Percentiles rank a stretch among this genome's conserved stretches.
These are phyloP conservation scores for Tulasnella sp. DNA, from an alignment of 768 basidiomycete species.

Conservation along the genomic window DNA sequence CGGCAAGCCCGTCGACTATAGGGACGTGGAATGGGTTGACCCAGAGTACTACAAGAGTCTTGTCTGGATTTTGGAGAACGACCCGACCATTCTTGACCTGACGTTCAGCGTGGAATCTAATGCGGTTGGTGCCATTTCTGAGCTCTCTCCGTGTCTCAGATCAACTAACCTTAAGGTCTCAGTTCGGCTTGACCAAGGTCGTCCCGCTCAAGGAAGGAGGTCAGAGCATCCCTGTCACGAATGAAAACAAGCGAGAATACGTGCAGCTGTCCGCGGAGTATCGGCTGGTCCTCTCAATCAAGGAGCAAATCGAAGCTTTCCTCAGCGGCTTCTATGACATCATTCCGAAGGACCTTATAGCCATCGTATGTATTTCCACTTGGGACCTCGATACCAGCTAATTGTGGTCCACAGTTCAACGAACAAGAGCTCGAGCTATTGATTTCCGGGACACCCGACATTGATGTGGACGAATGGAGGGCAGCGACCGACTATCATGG, in stretches of 20 bases:
- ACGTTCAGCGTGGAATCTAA: constrained; percentile 96
- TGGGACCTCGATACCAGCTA: constrained; percentile 5
- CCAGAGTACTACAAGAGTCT: constrained; percentile 98
- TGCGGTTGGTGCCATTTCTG: constrained; percentile 54
- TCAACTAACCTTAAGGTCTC: neutral
- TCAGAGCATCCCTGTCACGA: constrained; percentile 78
- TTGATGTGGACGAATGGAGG: constrained; percentile 97
- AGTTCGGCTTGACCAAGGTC: constrained; percentile 90
- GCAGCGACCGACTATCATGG: constrained; percentile 89
- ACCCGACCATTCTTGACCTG: constrained; percentile 77
- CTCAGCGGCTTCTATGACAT: constrained; percentile 94
- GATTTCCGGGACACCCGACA: constrained; percentile 96
- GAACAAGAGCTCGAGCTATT: constrained; percentile 91
- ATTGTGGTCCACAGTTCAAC: constrained; percentile 61
- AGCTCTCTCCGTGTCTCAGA: neutral
- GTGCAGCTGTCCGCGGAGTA: constrained; percentile 94
- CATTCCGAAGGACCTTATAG: constrained; percentile 91
- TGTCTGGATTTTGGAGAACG: constrained; percentile 97
- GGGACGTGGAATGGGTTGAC: constrained; percentile 96
- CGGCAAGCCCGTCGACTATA: constrained; percentile 90
- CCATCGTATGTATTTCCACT: constrained; percentile 61
- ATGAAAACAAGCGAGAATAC: constrained; percentile 96
- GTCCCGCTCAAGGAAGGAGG: constrained; percentile 85
- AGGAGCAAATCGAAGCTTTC: constrained; percentile 89
- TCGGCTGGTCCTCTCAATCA: constrained; percentile 87